phyloP scores from a whole-genome alignment of 768 basidiomycete genomes.

The Lyophyllum shimeji region DNA sequence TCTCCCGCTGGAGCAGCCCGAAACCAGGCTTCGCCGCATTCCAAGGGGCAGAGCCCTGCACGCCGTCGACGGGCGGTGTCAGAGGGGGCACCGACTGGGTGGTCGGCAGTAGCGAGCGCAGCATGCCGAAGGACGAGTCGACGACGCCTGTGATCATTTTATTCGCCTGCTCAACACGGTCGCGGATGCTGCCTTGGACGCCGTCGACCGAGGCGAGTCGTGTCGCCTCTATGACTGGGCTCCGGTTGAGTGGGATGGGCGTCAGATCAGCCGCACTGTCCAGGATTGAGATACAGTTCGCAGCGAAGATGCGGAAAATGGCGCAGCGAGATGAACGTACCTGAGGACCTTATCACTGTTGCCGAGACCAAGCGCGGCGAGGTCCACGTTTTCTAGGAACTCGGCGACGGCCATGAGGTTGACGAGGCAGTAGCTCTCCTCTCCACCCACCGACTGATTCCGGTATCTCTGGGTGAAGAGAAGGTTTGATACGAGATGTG shows the following conservation, averaged over 20 bases:
- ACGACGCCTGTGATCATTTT: slow-evolving; percentile 87
- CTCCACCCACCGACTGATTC: slow-evolving; percentile 63
- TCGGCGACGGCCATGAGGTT: slow-evolving; percentile 95
- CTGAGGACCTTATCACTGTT: slow-evolving; percentile 58
- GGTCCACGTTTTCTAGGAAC: slow-evolving; percentile 93
- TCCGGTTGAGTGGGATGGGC: slow-evolving; percentile 73
- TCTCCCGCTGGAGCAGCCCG: slow-evolving; percentile 71
- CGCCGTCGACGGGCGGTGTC: slow-evolving; percentile 15
- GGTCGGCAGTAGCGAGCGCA: slow-evolving; percentile 72
- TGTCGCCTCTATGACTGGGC: slow-evolving; percentile 45
- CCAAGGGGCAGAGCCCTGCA: slow-evolving; percentile 34
- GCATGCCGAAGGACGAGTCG: slow-evolving; percentile 85
- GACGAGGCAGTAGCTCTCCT: slow-evolving; percentile 91
- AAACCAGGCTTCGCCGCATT: slow-evolving; percentile 50
- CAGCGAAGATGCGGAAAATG: neutral
- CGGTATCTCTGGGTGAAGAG: slow-evolving; percentile 62
- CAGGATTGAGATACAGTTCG: neutral
- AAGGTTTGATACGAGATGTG: slow-evolving; percentile 72
- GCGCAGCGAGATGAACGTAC: slow-evolving; percentile 31
- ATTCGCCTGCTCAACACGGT: slow-evolving; percentile 78
- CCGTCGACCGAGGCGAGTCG: slow-evolving; percentile 45
- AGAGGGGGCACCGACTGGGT: slow-evolving; percentile 24
- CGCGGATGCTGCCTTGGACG: slow-evolving; percentile 56
- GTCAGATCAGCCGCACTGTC: slow-evolving; percentile 74
- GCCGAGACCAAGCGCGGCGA: slow-evolving; percentile 62